phyloP scores from a whole-genome alignment of 2,329 filamentous ascomycete genomes.

The Aspergillus fumigatus region DNA sequence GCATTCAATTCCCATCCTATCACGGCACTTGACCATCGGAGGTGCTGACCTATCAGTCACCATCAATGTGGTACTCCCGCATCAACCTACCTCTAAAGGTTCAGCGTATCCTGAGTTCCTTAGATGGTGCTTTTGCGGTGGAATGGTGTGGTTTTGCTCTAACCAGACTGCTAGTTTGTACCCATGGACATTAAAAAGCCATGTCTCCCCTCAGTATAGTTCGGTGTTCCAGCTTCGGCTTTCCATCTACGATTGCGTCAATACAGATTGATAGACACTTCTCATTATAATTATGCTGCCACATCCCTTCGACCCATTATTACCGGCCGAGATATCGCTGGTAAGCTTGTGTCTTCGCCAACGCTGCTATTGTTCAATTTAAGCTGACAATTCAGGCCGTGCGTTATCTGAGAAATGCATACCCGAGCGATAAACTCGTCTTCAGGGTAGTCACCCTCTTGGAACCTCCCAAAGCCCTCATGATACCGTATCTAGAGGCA shows the following conservation, averaged over 20 bases:
- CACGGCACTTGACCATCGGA: background rate
- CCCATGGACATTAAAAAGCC: background rate
- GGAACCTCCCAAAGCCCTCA: background rate
- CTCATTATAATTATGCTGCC: background rate
- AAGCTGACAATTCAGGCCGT: background rate
- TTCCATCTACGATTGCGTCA: too few species aligned
- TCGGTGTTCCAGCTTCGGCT: background rate
- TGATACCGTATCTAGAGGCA: background rate
- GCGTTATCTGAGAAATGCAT: background rate
- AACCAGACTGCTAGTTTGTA: background rate
- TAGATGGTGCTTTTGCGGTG: background rate
- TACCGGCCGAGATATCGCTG: background rate
- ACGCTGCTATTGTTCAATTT: background rate
- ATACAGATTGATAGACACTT: too few species aligned
- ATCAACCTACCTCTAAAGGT: constrained; percentile 1
- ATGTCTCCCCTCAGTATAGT: background rate
- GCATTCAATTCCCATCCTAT: background rate
- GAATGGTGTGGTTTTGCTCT: background rate
- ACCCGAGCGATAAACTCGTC: background rate
- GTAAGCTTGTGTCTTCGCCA: background rate
- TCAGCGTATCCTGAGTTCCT: background rate
- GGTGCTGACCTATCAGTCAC: background rate
- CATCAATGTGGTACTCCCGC: background rate
- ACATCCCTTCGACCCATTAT: background rate
- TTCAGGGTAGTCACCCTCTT: background rate